Conservation (phyloP, 139 green algal genomes). For the Chlamydomonas urium region DNA sequence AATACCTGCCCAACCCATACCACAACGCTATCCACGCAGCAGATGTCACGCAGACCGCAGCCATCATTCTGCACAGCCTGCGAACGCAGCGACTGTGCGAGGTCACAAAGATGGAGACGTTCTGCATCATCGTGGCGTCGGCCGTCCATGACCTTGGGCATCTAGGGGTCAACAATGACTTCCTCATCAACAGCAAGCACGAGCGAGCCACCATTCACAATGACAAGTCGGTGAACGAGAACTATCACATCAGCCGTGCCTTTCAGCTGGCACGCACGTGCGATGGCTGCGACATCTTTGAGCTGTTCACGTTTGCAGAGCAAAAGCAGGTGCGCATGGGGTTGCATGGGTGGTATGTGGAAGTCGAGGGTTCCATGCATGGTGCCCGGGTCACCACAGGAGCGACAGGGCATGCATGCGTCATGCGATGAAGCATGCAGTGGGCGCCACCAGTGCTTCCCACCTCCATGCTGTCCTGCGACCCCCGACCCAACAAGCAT, state of each 20-base stretch:
- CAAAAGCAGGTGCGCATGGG: constrained; percentile 33
- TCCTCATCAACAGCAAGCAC: constrained; percentile 56
- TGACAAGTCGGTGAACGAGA: constrained; percentile 61
- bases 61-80: constrained; percentile 43
- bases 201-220: constrained; percentile 51
- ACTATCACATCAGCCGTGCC: constrained; percentile 47
- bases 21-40: constrained; percentile 66
- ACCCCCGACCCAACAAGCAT: too few species aligned
- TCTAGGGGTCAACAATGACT: constrained; percentile 63
- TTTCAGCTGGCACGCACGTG: constrained; percentile 42
- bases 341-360: not conserved
- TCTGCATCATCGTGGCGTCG: constrained; percentile 54
- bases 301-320: constrained; percentile 41
- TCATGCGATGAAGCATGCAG: too few species aligned
- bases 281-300: constrained; percentile 39
- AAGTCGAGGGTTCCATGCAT: too few species aligned
- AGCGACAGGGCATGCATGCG: too few species aligned
- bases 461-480: too few species aligned
- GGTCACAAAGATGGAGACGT: constrained; percentile 47
- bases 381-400: too few species aligned
- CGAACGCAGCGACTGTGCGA: constrained; percentile 28
- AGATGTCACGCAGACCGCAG: constrained; percentile 61
- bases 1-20: constrained; percentile 56
- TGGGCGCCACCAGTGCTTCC: too few species aligned
- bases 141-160: constrained; percentile 63